Conservation (phyloP, 2,329 filamentous ascomycete species). For the Colletotrichum noveboracense region DNA sequence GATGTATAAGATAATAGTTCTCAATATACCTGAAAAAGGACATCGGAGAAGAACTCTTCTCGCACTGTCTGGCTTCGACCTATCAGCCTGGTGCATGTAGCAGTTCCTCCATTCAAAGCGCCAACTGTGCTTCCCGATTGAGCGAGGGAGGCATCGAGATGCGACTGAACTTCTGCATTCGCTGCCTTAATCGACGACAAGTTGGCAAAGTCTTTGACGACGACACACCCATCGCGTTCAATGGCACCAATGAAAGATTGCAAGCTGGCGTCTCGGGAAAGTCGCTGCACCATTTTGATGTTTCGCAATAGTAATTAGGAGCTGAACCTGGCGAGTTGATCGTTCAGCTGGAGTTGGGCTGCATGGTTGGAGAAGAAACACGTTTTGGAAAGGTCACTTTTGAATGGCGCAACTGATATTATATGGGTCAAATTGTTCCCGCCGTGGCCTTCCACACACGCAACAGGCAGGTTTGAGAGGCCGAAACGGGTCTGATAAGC, state of each 20-base stretch:
- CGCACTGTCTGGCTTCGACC: conserved; percentile 38
- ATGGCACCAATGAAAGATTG: background rate
- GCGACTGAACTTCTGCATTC: background rate
- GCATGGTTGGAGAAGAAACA: background rate
- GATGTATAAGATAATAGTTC: background rate
- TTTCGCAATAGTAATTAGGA: background rate
- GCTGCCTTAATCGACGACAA: background rate
- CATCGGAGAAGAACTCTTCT: conserved; percentile 39
- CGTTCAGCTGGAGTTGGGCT: background rate
- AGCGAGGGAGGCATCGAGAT: conserved; percentile 20
- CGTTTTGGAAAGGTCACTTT: background rate
- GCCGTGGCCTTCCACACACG: background rate
- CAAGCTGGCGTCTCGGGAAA: background rate
- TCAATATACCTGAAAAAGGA: conserved; percentile 28
- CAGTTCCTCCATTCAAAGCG: conserved; percentile 36
- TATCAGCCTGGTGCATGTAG: conserved; percentile 37
- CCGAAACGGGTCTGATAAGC: background rate
- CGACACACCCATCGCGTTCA: background rate
- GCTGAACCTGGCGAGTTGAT: background rate
- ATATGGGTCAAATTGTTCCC: background rate
- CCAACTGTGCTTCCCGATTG: conserved; percentile 24
- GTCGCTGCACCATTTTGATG: background rate
- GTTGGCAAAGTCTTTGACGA: background rate
- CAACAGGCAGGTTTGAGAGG: background rate
- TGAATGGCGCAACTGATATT: background rate